Conservation (phyloP, 2,329 filamentous ascomycete genomes). For the Ophidiomyces ophidiicola region DNA sequence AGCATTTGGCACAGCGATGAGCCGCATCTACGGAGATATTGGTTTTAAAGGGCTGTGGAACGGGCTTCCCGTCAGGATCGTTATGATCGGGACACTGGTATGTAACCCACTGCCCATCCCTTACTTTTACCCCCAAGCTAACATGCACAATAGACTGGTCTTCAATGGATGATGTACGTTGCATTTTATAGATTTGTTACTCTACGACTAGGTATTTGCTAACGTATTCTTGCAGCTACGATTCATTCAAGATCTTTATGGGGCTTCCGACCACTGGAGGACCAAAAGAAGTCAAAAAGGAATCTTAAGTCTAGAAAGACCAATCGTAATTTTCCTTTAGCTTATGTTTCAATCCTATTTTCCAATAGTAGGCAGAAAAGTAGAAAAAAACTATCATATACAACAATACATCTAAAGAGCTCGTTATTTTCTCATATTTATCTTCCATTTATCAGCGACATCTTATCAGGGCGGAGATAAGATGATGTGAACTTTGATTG, state of each 20-base stretch:
- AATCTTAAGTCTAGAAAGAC: conserved; percentile 18
- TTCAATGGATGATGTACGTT: conserved; percentile 90
- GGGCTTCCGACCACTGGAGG: conserved; percentile 74
- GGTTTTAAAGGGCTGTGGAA: conserved; percentile 87
- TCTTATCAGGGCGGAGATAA: conserved; percentile 3
- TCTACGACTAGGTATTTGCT: not conserved
- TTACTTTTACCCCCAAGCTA: not conserved
- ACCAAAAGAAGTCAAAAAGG: conserved; percentile 37
- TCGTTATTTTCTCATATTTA: not conserved
- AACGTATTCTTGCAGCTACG: conserved; percentile 29
- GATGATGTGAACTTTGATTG: not conserved
- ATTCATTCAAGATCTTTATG: conserved; percentile 85
- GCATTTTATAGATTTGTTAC: not conserved
- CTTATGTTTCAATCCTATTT: not conserved
- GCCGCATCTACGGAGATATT: conserved; percentile 74
- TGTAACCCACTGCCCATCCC: conserved; percentile 14
- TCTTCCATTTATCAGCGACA: no score
- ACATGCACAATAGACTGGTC: conserved; percentile 44
- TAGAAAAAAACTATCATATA: no score
- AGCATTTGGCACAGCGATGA: conserved; percentile 61
- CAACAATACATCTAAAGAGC: not conserved
- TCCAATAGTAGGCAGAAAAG: no score
- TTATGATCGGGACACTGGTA: conserved; percentile 69
- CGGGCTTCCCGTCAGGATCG: conserved; percentile 69
- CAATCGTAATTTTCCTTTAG: not conserved